These are phyloP conservation scores for Stagonosporopsis rhizophila DNA, from an alignment of 2,329 filamentous ascomycete species.

Conservation along the genomic window DNA sequence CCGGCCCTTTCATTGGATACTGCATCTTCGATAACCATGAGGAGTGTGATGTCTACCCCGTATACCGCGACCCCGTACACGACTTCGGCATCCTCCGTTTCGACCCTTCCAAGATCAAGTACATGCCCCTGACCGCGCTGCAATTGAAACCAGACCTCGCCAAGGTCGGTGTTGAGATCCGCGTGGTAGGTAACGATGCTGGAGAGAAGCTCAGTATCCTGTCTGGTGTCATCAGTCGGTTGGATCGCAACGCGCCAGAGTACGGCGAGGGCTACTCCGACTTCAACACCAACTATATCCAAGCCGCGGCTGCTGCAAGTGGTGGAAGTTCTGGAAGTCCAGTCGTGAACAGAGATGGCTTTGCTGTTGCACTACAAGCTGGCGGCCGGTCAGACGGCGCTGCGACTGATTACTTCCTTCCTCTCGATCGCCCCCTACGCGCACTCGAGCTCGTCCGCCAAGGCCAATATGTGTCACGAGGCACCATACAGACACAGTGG, in stretches of 20 bases:
- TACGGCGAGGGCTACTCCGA: slow-evolving; percentile 96
- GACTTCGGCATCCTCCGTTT: slow-evolving; percentile 98
- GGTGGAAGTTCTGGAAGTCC: slow-evolving; percentile 98
- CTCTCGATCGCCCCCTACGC: slow-evolving; percentile 85
- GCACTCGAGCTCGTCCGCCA: slow-evolving; percentile 86
- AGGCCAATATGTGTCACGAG: slow-evolving; percentile 77
- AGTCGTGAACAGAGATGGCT: slow-evolving; percentile 93
- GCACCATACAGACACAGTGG: slow-evolving; percentile 98
- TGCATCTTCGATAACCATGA: slow-evolving; percentile 99
- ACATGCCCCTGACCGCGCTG: slow-evolving; percentile 87
- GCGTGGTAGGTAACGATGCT: slow-evolving; percentile 97
- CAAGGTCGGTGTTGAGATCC: slow-evolving; percentile 88
- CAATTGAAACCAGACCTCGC: slow-evolving; percentile 85
- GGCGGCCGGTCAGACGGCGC: slow-evolving; percentile 93
- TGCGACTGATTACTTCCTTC: slow-evolving; percentile 96
- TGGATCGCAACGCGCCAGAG: slow-evolving; percentile 96
- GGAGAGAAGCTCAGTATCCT: slow-evolving; percentile 98
- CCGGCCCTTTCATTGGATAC: slow-evolving; percentile 97
- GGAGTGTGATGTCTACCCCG: slow-evolving; percentile 90
- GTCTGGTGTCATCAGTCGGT: slow-evolving; percentile 93
- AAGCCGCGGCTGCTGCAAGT: slow-evolving; percentile 94
- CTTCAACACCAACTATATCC: slow-evolving; percentile 96
- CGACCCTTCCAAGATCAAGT: slow-evolving; percentile 94
- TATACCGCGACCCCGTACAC: slow-evolving; percentile 97
- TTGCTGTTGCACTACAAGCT: slow-evolving; percentile 90